Evolutionary conservation across 1,139 yeast species (phyloP), one percentile per base, ranked within the genome.

Genomic region (Casaregolazyma suthepensis): DNA sequence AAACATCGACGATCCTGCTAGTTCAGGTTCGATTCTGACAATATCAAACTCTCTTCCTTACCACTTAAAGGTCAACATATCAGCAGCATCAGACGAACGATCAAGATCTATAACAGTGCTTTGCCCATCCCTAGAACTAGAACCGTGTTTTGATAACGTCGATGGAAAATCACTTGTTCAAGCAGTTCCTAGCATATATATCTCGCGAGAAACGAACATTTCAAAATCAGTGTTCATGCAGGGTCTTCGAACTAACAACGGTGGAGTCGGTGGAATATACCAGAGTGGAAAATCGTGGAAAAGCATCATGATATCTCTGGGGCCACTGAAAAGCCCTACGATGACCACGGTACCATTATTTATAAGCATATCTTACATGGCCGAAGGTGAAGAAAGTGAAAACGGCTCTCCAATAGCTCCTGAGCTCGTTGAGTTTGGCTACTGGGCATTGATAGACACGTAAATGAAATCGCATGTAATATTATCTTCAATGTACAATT

Each of bases 251-350:
- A 43, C 44, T 2, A 57, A 54, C 38, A 45, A 52, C 15, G 54
- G 54, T 35, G 54, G 52, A 1, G 49, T 42, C 18, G 57, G 53
- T 2, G 59, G 58, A 23, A 40, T 61, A 18, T 52, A 55, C 15
- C 61, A 57, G 35, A 49, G 49, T 3, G 70, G 70, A 5, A 58
- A 59, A 15, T 66, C 66, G 51, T 67, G 71, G 71, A 64, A 61
- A 7, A 52, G 60, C 1, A 52, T 63, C 5, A 51, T 57, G 13
- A 47, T 58, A 37, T 43, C 23, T 9, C 23, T 38, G n/a, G 50
- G 38, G 5, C 40, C 40, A n/a, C 17, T 35, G 38, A 47, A 10
- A 15, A n/a, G 6, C 5, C 44, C 23, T 35, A 35, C 9, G 40
- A 29, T 31, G 13, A 22, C 4, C 37, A 3, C 15, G 20, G 17